A percentile compares a stretch with the other conserved stretches of the same genome.
Conservation (phyloP, 257 asterid species). For the Ophiorrhiza pumila region DNA sequence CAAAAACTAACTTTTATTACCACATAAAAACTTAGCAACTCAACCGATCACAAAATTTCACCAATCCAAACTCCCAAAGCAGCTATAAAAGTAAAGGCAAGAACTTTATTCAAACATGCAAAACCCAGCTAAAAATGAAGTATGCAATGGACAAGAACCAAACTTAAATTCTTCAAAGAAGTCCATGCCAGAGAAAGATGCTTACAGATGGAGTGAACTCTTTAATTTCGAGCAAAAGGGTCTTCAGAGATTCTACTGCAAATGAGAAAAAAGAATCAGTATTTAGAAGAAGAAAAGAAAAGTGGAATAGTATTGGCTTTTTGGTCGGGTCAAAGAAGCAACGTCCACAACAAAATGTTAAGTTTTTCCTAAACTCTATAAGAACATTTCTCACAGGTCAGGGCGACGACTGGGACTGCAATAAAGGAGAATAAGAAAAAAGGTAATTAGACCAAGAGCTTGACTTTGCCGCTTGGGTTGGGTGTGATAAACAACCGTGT, state of each 20-base stretch:
- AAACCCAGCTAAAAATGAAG: constrained; percentile 5
- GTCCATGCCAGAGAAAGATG: not conserved
- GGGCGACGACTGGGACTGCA: constrained; percentile 20
- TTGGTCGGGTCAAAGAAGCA: constrained; percentile 19
- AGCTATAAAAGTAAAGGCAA: constrained; percentile 3
- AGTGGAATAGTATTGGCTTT: not conserved
- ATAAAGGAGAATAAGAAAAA: not conserved
- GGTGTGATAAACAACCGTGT: not conserved
- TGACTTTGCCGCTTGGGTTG: constrained; percentile 12
- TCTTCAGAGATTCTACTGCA: constrained; percentile 3
- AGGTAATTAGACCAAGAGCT: constrained; percentile 16
- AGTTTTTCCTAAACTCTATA: not conserved
- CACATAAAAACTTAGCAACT: not conserved
- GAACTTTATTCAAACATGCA: constrained; percentile 2
- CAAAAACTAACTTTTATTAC: not conserved
- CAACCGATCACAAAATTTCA: constrained; percentile 5
- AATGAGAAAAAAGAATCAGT: not conserved
- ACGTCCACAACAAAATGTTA: not conserved
- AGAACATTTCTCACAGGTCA: constrained; percentile 5
- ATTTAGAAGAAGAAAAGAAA: not conserved
- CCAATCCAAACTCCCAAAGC: not conserved
- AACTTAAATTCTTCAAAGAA: not conserved
- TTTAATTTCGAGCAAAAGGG: not conserved
- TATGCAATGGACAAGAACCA: not conserved
- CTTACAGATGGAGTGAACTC: constrained; percentile 6